phyloP scores from a whole-genome alignment of 1,139 yeast species.

The Pichia kudriavzevii region DNA sequence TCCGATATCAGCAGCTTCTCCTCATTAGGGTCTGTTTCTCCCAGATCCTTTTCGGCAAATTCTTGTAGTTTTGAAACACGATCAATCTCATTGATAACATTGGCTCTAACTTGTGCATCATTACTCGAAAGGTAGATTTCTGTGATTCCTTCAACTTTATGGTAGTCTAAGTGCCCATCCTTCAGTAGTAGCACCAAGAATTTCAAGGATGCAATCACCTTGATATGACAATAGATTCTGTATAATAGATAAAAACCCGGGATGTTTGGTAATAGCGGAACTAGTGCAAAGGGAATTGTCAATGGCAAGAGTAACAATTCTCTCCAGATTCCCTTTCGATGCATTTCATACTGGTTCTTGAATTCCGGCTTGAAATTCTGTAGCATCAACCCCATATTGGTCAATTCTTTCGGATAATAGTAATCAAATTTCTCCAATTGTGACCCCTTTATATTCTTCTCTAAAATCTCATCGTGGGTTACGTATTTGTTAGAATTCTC shows the following conservation, averaged over 20 bases:
- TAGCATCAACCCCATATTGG: conserved; percentile 16
- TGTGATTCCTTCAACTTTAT: conserved; percentile 16
- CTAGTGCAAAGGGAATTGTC: conserved; percentile 68
- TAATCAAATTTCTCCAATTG: conserved; percentile 24
- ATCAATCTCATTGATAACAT: conserved; percentile 8
- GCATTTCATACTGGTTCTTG: conserved; percentile 32
- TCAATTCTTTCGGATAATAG: conserved; percentile 25
- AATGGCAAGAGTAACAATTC: conserved; percentile 66
- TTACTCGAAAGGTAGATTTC: conserved; percentile 20
- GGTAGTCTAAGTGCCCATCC: conserved; percentile 20
- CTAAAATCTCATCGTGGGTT: conserved; percentile 12
- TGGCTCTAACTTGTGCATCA: conserved; percentile 14
- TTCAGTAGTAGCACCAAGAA: conserved; percentile 45
- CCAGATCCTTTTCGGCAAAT: conserved; percentile 7
- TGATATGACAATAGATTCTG: conserved; percentile 77
- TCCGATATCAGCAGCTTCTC: conserved; percentile 22
- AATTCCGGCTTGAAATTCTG: conserved; percentile 24
- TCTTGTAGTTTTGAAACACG: not conserved
- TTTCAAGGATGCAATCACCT: conserved; percentile 69
- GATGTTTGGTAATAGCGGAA: conserved; percentile 90
- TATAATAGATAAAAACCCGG: conserved; percentile 87
- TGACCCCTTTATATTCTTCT: conserved; percentile 15
- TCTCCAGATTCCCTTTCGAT: conserved; percentile 36
- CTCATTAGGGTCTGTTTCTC: not conserved
- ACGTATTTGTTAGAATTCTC: conserved; percentile 8